Base-by-base conservation (phyloP, 2,329 filamentous ascomycete species). In the Penicillium oxalicum region DNA sequence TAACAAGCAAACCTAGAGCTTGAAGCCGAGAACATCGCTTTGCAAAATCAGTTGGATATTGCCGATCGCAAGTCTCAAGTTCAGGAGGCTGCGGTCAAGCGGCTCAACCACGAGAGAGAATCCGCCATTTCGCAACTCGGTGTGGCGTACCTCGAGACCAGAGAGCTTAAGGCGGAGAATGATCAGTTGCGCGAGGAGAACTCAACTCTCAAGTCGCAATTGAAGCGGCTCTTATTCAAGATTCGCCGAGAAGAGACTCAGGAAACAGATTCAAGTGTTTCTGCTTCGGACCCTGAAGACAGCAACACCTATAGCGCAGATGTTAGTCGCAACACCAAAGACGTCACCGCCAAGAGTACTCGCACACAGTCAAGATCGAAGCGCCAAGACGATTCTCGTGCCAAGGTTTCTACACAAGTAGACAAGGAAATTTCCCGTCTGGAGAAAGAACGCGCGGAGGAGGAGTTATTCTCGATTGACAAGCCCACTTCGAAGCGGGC, bases 51-150 rank as follows among this genome's bases (percentile, higher is more conserved):
- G 45, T 66, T 82, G 4, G 77, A 81, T 44, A 70, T 77, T 42
- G 69, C 76, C 12, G 76, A 80, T 51, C 76, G 79, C 37, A 81
- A 81, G 62, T 62, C 71, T 2, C 73, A 77, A 18, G 70, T 78
- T 4, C 70, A 76, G 24, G 78, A 82, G 38, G 74, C 77, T 35
- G 72, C 76, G 4, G 71, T 80, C 48, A 77, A 77, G 58, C 75
- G 76, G 12, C 61, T 81, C 36, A 77, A 70, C 13, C 72, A 76
- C 34, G 81, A 84, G 56, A 74, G 79, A 33, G 79, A 83, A 55
- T 75, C 75, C 47, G 74, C 81, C 34, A 71, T 80, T n/a, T 74
- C 73, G 24, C 79, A 83, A 52, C 66, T 82, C 18, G 77, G 75
- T 7, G 73, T 77, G 24, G 79, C 79, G 1, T 81, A 77, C 56